Base-by-base conservation (phyloP, 2,329 filamentous ascomycete species). In the Alternaria sp. region DNA sequence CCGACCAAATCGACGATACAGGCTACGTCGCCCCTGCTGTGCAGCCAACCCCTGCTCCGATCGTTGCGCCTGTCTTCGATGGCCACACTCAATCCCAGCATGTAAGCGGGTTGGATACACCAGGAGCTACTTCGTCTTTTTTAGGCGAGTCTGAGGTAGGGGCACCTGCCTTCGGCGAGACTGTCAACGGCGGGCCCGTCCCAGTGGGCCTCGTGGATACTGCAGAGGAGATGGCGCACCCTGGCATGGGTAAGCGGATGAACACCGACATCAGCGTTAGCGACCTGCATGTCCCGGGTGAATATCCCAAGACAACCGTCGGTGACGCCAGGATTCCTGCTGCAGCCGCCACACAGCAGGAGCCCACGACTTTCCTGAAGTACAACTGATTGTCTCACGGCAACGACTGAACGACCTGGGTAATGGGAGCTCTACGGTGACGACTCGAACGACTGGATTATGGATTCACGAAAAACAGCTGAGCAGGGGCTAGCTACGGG, bases 201-300 rank as follows among this genome's bases (percentile, higher is more conserved):
- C 69, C 70, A 49, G 70, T 69, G 25, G 69, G 63, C 13, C 32
- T 70, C 12, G 57, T 69, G 11, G 64, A 70, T 6, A 57, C 62
- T 32, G 67, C 69, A 19, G 59, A 70, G 13, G 59, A 57, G 19
- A 65, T 75, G 25, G 75, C 85, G 67, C 81, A 84, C 7, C 83
- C 85, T 12, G 87, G 86, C 6, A 75, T 84, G 36, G 43, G 44
- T 4, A 70, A 79, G 26, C 75, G 83, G 57, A 81, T 83, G 45
- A 77, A 84, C 55, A 85, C 83, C 6, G 81, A 83, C 65, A 73
- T 83, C 25, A 83, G 79, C 26, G 87, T 91, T 47, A 89, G 88
- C 58, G 86, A 90, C 72, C 79, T 93, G 54, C 89, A 91, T 73
- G 86, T 93, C 17, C 91, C 91, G 4, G 91, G 91, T 11, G 85